Base-by-base conservation (phyloP, 352 stramenopile species). In the Phytopythium montanum region DNA sequence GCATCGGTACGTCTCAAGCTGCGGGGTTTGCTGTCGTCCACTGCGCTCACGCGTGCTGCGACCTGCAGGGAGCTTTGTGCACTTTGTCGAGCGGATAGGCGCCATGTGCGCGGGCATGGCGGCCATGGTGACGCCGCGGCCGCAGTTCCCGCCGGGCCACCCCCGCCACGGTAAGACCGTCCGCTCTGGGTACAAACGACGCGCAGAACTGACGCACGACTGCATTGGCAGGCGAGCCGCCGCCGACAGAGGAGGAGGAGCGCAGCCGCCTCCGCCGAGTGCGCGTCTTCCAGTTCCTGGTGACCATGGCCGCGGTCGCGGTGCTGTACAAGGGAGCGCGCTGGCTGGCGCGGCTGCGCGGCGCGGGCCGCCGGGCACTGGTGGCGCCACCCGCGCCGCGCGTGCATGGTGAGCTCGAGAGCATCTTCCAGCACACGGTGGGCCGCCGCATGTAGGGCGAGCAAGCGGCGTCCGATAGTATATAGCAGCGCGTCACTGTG, bases 81-180 rank as follows among this genome's bases (percentile, higher is more conserved):
- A 94, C 54, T 94, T 92, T 57, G 56, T 92, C n/a, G 85, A 94
- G 65, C 73, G 82, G 44, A 91, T 92, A 75, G 80, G 76, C 56
- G 79, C 72, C 45, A 89, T 92, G 79, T 89, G 76, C 28, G 81
- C 80, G 1, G 72, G 75, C 23, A 80, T 88, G 45, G 81, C 82
- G 7, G 66, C 79, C 25, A 89, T 92, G 79, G 42, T 94, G 41
- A 73, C 79, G 14, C 85, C 85, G 31, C 69, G 78, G 10, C 81
- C 75, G 12, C 64, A 75, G 44, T 90, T 90, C 51, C 80, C 81
- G 12, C 80, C 81, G 2, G 84, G 82, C 2, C 81, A 94, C 56
- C 84, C 84, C n/a, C 76, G 83, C 19, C 82, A 94, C 49, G 81
- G 73, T 82, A 69, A 45, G 56, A 5, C 9, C 29, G 13, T 16